Evolutionary conservation across 805 yeast genomes (phyloP).

Genomic region (Spathaspora gorwiae): DNA sequence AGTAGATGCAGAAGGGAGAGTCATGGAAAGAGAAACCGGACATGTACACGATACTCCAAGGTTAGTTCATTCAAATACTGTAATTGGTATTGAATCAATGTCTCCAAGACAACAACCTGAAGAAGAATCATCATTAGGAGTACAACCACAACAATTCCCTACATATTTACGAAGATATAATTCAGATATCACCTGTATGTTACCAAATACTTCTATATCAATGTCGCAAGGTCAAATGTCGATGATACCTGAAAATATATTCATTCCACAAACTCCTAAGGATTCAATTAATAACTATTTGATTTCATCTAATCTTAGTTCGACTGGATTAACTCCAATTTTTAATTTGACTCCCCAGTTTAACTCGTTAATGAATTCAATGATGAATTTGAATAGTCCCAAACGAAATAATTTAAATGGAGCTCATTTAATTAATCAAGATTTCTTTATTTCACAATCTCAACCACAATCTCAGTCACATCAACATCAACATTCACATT

Average conservation of each 20-base stretch:
- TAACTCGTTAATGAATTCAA: conserved; percentile 36
- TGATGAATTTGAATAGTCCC: conserved; percentile 31
- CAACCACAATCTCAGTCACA: conserved; percentile 5
- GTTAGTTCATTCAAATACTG: conserved; percentile 22
- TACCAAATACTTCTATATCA: conserved; percentile 4
- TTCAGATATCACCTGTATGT: conserved; percentile 17
- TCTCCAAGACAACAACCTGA: background rate
- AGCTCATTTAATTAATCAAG: conserved; percentile 17
- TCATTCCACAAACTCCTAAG: conserved; percentile 34
- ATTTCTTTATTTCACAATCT: conserved; percentile 18
- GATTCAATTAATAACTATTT: conserved; percentile 18
- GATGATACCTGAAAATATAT: conserved; percentile 4
- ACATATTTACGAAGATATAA: conserved; percentile 18
- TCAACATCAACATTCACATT: conserved; percentile 1
- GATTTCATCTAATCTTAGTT: background rate
- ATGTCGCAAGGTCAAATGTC: background rate
- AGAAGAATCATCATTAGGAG: background rate
- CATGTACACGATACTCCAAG: conserved; percentile 10
- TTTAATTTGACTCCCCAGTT: conserved; percentile 38
- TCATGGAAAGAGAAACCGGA: background rate
- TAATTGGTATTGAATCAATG: conserved; percentile 22
- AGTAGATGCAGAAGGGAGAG: background rate
- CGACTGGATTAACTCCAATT: conserved; percentile 29
- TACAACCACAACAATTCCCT: conserved; percentile 1
- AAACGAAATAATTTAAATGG: background rate